Percentiles rank a stretch among this genome's conserved stretches.
Evolutionary conservation across 1,139 yeast genomes (phyloP).

Genomic region (Barnettozyma hawaiiensis): DNA sequence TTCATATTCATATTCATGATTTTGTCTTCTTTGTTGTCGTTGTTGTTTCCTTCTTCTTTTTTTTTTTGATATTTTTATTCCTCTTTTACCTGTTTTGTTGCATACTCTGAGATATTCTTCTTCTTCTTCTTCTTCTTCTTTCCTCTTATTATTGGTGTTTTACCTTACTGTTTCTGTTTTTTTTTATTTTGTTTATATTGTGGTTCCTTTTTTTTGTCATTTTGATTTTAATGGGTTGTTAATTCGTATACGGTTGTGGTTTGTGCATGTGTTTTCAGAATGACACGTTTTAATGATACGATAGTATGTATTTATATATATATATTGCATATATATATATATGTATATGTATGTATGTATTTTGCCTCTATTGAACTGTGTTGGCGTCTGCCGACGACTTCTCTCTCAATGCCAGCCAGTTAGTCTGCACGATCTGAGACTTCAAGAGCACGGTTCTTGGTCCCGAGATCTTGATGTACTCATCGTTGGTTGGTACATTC

Average conservation of each 20-base stretch:
- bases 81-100: background rate
- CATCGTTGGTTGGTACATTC: slow-evolving; percentile 7
- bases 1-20: no score
- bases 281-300: background rate
- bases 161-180: background rate
- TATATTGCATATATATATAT: no score
- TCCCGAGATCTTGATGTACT: slow-evolving; percentile 46
- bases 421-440: slow-evolving; percentile 16
- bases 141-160: background rate
- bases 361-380: background rate
- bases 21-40: background rate
- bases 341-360: background rate
- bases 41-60: background rate
- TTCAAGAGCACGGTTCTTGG: slow-evolving; percentile 52
- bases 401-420: slow-evolving; percentile 5
- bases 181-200: no score
- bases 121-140: background rate
- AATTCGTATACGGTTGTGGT: slow-evolving; percentile 2
- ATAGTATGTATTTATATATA: background rate
- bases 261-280: background rate
- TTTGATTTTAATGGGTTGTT: background rate
- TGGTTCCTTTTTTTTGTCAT: no score
- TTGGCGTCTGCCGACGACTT: slow-evolving; percentile 4
- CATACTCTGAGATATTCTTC: background rate
- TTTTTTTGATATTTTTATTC: background rate